phyloP scores from a whole-genome alignment of 2,329 filamentous ascomycete genomes.

The Ophiostoma sp. region DNA sequence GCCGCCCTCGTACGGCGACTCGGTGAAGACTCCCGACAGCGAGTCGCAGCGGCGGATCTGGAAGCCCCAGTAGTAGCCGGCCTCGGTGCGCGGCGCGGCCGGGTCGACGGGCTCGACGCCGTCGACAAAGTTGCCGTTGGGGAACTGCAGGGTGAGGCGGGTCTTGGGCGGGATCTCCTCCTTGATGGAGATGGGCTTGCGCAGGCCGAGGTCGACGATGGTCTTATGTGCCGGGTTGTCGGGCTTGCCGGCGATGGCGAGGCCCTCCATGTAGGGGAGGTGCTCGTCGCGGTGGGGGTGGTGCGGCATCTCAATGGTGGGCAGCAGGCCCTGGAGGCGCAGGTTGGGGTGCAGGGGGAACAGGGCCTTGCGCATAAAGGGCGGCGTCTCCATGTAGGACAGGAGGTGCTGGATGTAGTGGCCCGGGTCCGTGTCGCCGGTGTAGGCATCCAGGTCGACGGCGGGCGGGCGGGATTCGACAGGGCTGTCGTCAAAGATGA shows the following conservation, averaged over 20 bases:
- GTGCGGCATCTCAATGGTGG: slow-evolving; percentile 78
- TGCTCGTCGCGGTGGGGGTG: slow-evolving; percentile 72
- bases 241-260: slow-evolving; percentile 50
- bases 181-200: slow-evolving; percentile 51
- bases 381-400: slow-evolving; percentile 77
- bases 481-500: slow-evolving; percentile 70
- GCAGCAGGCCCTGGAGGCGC: slow-evolving; percentile 64
- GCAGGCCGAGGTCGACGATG: slow-evolving; percentile 54
- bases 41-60: slow-evolving; percentile 60
- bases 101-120: slow-evolving; percentile 61
- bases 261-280: slow-evolving; percentile 74
- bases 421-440: slow-evolving; percentile 67
- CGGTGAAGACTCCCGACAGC: slow-evolving; percentile 70
- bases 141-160: slow-evolving; percentile 67
- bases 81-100: slow-evolving; percentile 63
- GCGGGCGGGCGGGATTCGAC: slow-evolving; percentile 41
- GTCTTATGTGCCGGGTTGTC: slow-evolving; percentile 42
- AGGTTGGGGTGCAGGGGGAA: slow-evolving; percentile 78
- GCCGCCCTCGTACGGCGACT: slow-evolving; percentile 66
- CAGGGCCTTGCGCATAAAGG: slow-evolving; percentile 69
- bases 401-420: slow-evolving; percentile 77
- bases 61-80: slow-evolving; percentile 85
- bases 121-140: slow-evolving; percentile 39
- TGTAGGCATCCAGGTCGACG: slow-evolving; percentile 52
- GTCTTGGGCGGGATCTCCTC: slow-evolving; percentile 63